These are phyloP conservation scores for Shiraia bambusicola DNA, from an alignment of 2,329 filamentous ascomycete genomes.

Conservation along the genomic window DNA sequence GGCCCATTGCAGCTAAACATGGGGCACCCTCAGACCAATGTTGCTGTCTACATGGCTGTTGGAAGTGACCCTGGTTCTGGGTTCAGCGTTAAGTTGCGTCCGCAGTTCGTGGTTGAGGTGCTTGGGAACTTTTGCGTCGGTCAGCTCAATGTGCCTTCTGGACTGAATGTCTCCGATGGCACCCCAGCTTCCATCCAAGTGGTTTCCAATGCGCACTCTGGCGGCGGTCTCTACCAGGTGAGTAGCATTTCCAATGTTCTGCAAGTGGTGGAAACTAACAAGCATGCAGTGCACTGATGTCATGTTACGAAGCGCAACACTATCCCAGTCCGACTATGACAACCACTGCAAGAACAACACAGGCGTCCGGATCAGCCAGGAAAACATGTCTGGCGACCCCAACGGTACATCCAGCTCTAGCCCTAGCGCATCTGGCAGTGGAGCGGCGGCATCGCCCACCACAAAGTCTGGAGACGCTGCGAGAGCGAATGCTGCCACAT, in stretches of 20 bases:
- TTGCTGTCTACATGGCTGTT: conserved; percentile 57
- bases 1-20: conserved; percentile 55
- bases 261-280: conserved; percentile 2
- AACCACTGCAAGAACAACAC: conserved; percentile 61
- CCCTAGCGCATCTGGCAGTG: conserved; percentile 17
- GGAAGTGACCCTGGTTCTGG: conserved; percentile 57
- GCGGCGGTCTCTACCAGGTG: conserved; percentile 66
- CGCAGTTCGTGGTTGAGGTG: conserved; percentile 61
- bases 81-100: conserved; percentile 70
- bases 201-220: conserved; percentile 61
- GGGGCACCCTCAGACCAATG: conserved; percentile 54
- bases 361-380: conserved; percentile 51
- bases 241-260: conserved; percentile 10
- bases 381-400: conserved; percentile 49
- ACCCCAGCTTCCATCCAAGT: conserved; percentile 68
- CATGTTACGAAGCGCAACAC: conserved; percentile 60
- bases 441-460: conserved; percentile 15
- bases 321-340: conserved; percentile 47
- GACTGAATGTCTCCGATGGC: conserved; percentile 59
- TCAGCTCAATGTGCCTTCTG: conserved; percentile 56
- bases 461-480: conserved; percentile 26
- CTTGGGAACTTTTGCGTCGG: conserved; percentile 68
- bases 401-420: conserved; percentile 46
- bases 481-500: conserved; percentile 34
- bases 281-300: conserved; percentile 68